Percentiles rank a stretch among this genome's conserved stretches.
These are phyloP conservation scores for Mentha longifolia DNA, from an alignment of 257 asterid genomes.

Conservation along the genomic window DNA sequence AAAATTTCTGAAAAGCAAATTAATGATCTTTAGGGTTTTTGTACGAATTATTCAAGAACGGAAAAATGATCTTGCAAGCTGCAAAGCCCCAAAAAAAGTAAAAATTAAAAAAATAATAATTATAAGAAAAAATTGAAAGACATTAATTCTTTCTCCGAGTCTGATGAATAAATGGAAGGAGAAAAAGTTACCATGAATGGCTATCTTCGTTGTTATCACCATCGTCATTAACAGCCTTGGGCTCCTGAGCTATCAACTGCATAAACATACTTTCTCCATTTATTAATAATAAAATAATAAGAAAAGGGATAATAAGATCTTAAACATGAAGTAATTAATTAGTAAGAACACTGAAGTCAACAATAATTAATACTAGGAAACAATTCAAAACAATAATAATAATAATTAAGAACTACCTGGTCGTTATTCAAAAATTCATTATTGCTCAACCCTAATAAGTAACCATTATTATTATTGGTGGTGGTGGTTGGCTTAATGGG, in stretches of 20 bases:
- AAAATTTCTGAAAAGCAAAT: too few relatives aligned
- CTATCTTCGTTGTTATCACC: slow-evolving; percentile 52
- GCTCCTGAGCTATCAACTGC: slow-evolving; percentile 48
- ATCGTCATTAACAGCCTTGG: slow-evolving; percentile 52
- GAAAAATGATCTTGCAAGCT: too few relatives aligned
- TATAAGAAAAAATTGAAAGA: too few relatives aligned
- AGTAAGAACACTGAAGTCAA: background rate
- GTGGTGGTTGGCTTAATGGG: slow-evolving; percentile 33
- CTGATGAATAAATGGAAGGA: too few relatives aligned
- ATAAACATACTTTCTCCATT: background rate
- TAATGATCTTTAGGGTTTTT: too few relatives aligned
- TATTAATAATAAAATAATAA: background rate
- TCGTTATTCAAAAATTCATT: slow-evolving; percentile 62
- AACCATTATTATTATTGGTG: slow-evolving; percentile 26
- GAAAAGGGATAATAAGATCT: background rate
- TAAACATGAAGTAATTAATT: slow-evolving; percentile 30
- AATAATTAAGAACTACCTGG: slow-evolving; percentile 46
- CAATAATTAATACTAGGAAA: slow-evolving; percentile 12
- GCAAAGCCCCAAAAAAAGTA: too few relatives aligned
- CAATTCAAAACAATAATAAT: slow-evolving; percentile 33
- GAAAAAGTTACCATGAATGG: slow-evolving; percentile 43
- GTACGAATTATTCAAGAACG: background rate
- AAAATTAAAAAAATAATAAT: too few relatives aligned
- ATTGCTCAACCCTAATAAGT: slow-evolving; percentile 61
- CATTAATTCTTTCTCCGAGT: too few relatives aligned